Base-by-base conservation (phyloP, 306 rosid genomes). In the Argentina anserina region DNA sequence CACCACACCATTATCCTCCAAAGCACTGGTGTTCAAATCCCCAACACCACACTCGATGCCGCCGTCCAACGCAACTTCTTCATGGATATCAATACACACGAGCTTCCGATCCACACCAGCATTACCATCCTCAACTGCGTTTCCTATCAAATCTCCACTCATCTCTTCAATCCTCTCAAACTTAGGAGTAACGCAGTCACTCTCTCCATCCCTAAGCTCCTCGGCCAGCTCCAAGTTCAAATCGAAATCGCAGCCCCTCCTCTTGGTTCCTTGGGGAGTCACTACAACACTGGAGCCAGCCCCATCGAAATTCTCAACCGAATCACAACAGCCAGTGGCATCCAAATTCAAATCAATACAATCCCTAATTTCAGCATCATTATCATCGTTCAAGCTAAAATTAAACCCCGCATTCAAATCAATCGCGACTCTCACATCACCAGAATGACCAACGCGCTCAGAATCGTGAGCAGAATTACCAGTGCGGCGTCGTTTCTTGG, bases 321-420 rank as follows among this genome's bases (percentile, higher is more conserved):
- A 84, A 47, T 87, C 96, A 56, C 73, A 80, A 82, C 73, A 80
- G 80, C 74, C 80, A 84, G 26, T 80, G 23, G 71, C 96, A 70
- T 81, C 97, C 85, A 91, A 80, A 79, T 94, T 94, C 82, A 94
- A 85, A 79, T 94, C 99, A 73, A 94, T 84, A 50, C 85, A 75
- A 63, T 84, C 95, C 83, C 29, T 71, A 15, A 14, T 20, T 26
- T 61, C 59, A 39, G 37, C 75, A 75, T 69, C 61, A 50, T 36
- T 74, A 76, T 4, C 84, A 71, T 76, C 84, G 59, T 81, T 83
- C 76, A 81, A 60, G 39, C 64, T 58, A 58, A 58, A 13, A 61
- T 61, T 61, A 61, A 34, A 34, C 25, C 25, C 41, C 11, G 66
- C 66, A 84, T 89, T 77, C 52, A 87, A 91, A 86, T 91, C 97